Conservation (phyloP, 2,329 filamentous ascomycete genomes). For the Botryotinia convoluta region DNA sequence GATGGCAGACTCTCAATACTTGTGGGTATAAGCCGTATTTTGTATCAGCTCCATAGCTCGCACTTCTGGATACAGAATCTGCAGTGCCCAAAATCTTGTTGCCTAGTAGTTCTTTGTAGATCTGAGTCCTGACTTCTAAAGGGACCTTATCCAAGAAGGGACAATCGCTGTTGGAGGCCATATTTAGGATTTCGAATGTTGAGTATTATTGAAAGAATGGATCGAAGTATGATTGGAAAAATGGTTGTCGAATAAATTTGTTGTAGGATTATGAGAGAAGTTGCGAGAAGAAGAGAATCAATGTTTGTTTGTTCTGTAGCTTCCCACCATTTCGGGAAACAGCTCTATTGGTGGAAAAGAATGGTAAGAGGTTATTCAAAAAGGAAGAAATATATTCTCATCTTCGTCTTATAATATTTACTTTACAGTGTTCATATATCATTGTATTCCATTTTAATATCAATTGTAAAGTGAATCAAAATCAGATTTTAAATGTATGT, state of each 20-base stretch:
- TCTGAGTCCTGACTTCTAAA: conserved; percentile 56
- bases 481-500: background rate
- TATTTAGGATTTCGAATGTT: background rate
- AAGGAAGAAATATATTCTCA: background rate
- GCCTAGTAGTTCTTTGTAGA: conserved; percentile 39
- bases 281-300: background rate
- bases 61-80: background rate
- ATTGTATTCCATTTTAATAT: too few species aligned
- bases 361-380: background rate
- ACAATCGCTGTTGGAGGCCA: background rate
- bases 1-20: conserved; percentile 16
- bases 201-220: background rate
- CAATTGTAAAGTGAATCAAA: background rate
- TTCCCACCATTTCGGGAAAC: background rate
- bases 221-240: background rate
- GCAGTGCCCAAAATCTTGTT: conserved; percentile 11
- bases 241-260: background rate
- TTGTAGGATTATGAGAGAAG: background rate
- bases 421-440: background rate
- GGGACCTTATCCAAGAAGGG: conserved; percentile 11
- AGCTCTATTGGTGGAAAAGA: background rate
- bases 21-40: conserved; percentile 24
- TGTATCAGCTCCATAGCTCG: background rate
- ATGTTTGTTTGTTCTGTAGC: background rate
- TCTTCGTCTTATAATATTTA: background rate